Conservation (phyloP, 768 basidiomycete genomes). For the Mycena rebaudengoi region DNA sequence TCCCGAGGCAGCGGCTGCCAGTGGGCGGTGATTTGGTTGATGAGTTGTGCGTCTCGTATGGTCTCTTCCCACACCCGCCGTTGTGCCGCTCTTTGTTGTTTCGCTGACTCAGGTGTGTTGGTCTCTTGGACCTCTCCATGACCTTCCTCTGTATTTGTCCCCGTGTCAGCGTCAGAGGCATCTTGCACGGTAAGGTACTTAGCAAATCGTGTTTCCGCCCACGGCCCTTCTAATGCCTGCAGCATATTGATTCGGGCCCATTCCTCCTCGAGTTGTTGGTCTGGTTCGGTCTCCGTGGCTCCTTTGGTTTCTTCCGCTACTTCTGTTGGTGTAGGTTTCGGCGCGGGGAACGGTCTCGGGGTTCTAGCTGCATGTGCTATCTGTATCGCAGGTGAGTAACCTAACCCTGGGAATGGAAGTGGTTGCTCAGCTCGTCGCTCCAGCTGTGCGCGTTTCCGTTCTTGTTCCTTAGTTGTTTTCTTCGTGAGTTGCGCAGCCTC, state of each 20-base stretch:
- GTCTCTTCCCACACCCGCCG: no score
- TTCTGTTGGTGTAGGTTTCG: neutral
- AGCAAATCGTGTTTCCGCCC: neutral
- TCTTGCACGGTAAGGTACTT: constrained; percentile 11
- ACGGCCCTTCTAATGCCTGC: neutral
- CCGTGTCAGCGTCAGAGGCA: neutral
- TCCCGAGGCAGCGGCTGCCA: no score
- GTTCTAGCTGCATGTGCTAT: neutral
- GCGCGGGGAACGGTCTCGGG: neutral
- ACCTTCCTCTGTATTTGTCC: no score
- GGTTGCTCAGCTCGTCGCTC: neutral
- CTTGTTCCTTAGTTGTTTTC: neutral
- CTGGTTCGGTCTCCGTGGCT: neutral
- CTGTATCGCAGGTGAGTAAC: neutral
- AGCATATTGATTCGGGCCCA: neutral
- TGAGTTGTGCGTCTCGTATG: no score
- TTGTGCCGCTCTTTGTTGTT: no score
- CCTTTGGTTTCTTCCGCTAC: no score
- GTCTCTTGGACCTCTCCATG: no score
- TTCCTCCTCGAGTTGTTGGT: neutral
- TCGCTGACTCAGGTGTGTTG: no score
- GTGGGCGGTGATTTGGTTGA: no score
- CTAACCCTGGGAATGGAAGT: neutral
- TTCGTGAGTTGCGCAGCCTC: neutral
- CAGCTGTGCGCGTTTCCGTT: neutral